Evolutionary conservation across 495 filamentous ascomycete species (phyloP), one percentile per base, ranked within the genome.

Genomic region (Daldinia vernicosa): DNA sequence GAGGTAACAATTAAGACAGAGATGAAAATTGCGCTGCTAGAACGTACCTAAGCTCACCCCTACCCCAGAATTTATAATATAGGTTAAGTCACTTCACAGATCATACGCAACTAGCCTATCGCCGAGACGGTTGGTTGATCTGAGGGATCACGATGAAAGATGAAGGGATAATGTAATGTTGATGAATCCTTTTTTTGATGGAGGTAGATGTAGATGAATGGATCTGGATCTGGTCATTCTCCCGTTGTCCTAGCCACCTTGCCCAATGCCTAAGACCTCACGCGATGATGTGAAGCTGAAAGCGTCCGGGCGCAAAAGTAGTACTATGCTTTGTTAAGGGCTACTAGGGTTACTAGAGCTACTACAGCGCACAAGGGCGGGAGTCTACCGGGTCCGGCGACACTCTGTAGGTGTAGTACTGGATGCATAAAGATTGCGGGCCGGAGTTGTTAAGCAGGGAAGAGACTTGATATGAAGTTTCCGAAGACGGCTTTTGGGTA

Each of bases 401-500:
- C 57, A 54, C 60, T 35, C 60, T 62, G 70, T 73, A 60, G 51
- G 50, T 26, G 59, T 66, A 24, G 17, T 45, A 55, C 56, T 12
- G 27, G 40, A 30, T 61, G 60, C 60, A 72, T 72, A 72, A 72
- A 73, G 62, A 40, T 69, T 54, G 30, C 50, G 19, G 26, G 43
- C 70, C 70, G 61, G 66, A 66, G 66, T 73, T 69, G 70, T 73
- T 53, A 43, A 65, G 56, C 2, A 33, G 50, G 60, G 65, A 57
- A 56, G 57, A 3, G 52, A 62, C 40, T 63, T 37, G 53, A 27
- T 43, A 39, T 32, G 52, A 57, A 60, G 22, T 39, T 69, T 73
- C 70, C 70, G 70, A 66, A 73, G 66, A 69, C 70, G 70, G 70
- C 19, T 52, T 68, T 35, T n/a, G n/a, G n/a, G n/a, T n/a, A 73